Conservation (phyloP, 1,139 yeast genomes). For the Kodamaea arcana region DNA sequence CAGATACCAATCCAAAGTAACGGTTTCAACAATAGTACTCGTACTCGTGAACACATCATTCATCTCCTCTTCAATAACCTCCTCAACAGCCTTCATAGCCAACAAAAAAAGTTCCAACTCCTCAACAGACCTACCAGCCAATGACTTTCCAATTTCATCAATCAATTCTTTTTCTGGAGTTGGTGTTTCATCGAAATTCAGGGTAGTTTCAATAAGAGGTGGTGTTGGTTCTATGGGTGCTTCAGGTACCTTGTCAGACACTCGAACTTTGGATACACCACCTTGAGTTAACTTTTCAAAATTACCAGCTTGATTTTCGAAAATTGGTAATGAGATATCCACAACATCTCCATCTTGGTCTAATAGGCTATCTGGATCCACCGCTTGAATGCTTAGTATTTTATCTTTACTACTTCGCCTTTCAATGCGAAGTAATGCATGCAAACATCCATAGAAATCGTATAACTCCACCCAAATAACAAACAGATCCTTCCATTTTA, state of each 20-base stretch:
- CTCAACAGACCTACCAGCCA: not conserved
- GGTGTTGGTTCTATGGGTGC: not conserved
- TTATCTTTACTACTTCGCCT: conserved; percentile 20
- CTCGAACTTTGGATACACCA: not conserved
- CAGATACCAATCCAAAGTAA: not conserved
- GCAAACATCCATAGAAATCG: conserved; percentile 29
- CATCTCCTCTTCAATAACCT: not conserved
- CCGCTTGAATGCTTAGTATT: conserved; percentile 18
- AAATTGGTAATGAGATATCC: conserved; percentile 2
- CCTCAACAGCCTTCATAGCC: not conserved
- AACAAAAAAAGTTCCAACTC: not conserved
- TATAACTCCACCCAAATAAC: conserved; percentile 37
- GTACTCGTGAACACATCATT: not conserved
- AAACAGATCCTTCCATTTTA: conserved; percentile 32
- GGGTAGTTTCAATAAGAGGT: not conserved
- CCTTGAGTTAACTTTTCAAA: conserved; percentile 1
- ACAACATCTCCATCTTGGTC: conserved; percentile 32
- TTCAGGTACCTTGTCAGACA: no score
- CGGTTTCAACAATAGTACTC: not conserved
- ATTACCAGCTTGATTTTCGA: conserved; percentile 3
- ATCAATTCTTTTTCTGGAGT: not conserved
- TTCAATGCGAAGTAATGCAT: conserved; percentile 20
- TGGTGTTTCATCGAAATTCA: not conserved
- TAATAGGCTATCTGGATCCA: conserved; percentile 29
- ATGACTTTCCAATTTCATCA: not conserved